Conservation (phyloP, 2,329 filamentous ascomycete genomes). For the Calonectria leucothoes region DNA sequence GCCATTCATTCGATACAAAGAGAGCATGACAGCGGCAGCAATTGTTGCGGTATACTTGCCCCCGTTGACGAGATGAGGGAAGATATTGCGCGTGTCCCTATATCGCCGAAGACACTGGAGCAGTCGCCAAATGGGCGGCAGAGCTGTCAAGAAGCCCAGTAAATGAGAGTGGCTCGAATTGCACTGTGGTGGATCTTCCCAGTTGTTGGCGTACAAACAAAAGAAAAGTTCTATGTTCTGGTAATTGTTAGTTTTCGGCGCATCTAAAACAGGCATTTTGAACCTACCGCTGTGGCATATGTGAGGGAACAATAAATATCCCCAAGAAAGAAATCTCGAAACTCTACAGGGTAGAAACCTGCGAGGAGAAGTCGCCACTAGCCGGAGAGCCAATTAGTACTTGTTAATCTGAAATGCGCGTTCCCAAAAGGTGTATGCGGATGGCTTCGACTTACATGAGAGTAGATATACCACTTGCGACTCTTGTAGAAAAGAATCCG, state of each 20-base stretch:
- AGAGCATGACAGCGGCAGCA: conserved; percentile 80
- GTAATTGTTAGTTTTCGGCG: conserved; percentile 15
- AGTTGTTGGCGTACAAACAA: conserved; percentile 86
- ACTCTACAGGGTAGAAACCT: conserved; percentile 92
- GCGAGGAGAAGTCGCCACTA: conserved; percentile 88
- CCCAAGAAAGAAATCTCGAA: conserved; percentile 95
- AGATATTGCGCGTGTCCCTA: conserved; percentile 84
- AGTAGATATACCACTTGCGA: conserved; percentile 87
- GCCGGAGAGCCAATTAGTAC: conserved; percentile 18
- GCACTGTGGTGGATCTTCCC: conserved; percentile 80
- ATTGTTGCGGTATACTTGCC: conserved; percentile 93
- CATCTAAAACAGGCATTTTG: background rate
- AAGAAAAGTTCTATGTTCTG: conserved; percentile 94
- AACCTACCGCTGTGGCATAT: conserved; percentile 85
- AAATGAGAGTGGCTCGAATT: conserved; percentile 87
- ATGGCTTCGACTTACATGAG: conserved; percentile 73
- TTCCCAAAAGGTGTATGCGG: too few relatives aligned
- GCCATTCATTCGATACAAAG: conserved; percentile 82
- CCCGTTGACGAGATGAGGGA: conserved; percentile 92
- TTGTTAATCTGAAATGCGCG: too few relatives aligned
- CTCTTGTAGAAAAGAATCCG: conserved; percentile 80
- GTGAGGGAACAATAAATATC: conserved; percentile 98
- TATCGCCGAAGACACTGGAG: conserved; percentile 93
- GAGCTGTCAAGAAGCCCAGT: conserved; percentile 84
- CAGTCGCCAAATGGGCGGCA: conserved; percentile 91